These are phyloP conservation scores for Nemania sp. DNA, from an alignment of 2,329 filamentous ascomycete genomes.

Conservation along the genomic window DNA sequence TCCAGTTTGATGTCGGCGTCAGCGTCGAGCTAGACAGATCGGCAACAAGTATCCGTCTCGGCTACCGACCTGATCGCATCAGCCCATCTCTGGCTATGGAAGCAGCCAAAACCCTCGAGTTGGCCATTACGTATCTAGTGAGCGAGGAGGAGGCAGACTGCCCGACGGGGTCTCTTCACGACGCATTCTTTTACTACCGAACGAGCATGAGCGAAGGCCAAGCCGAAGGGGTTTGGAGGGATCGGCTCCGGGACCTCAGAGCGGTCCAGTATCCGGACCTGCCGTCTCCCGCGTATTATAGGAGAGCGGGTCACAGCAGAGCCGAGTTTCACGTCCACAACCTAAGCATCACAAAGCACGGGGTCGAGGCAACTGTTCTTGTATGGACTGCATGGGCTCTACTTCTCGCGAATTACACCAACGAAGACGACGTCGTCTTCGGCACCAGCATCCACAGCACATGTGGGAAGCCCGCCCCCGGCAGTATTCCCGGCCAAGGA, in stretches of 20 bases:
- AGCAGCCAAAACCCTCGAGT: constrained; percentile 1
- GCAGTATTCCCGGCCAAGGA: background rate
- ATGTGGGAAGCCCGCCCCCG: background rate
- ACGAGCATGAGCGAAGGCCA: constrained; percentile 4
- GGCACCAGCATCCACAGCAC: background rate
- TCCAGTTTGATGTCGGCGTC: constrained; percentile 1
- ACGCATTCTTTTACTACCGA: constrained; percentile 5
- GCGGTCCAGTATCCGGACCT: constrained; percentile 4
- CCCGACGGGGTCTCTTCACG: constrained; percentile 3
- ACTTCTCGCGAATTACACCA: constrained; percentile 1
- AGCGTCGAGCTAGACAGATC: constrained; percentile 4
- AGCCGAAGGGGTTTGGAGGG: constrained; percentile 3
- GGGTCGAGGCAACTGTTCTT: background rate
- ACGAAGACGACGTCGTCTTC: constrained; percentile 1
- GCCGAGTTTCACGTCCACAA: constrained; percentile 5
- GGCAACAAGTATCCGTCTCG: constrained; percentile 1
- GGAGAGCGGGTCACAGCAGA: constrained; percentile 1
- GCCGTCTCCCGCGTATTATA: constrained; percentile 3
- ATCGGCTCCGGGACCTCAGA: constrained; percentile 2
- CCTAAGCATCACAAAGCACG: constrained; percentile 4
- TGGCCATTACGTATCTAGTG: constrained; percentile 5
- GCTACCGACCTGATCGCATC: constrained; percentile 6
- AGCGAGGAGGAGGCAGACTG: constrained; percentile 4
- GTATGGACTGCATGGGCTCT: constrained; percentile 6
- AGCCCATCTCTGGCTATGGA: constrained; percentile 3